Conservation (phyloP, 306 rosid genomes). For the Cucurbita argyrosperma region DNA sequence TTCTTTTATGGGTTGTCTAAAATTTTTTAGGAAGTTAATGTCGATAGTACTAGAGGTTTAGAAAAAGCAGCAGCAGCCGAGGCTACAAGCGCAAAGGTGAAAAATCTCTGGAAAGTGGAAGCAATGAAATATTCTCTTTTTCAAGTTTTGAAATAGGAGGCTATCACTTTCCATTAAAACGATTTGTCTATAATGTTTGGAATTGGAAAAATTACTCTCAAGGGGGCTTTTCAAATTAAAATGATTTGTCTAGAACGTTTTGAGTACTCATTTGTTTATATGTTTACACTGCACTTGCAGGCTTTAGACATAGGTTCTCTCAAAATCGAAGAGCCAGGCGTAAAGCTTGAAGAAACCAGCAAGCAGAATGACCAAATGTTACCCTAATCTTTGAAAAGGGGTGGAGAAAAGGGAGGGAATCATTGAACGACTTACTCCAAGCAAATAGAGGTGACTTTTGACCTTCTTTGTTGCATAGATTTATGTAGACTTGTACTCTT, state of each 20-base stretch:
- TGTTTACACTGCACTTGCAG: constrained; percentile 27
- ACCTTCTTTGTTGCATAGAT: constrained; percentile 1
- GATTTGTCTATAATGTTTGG: not conserved
- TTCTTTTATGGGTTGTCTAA: not conserved
- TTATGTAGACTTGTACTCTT: not conserved
- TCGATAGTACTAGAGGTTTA: constrained; percentile 29
- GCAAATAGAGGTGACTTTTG: constrained; percentile 7
- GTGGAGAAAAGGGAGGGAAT: not conserved
- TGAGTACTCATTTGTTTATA: not conserved
- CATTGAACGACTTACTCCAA: not conserved
- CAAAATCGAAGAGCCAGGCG: constrained; percentile 31
- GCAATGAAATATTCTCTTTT: not conserved
- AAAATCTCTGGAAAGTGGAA: not conserved
- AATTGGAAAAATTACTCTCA: not conserved
- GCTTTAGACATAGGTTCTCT: constrained; percentile 41
- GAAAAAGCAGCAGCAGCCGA: constrained; percentile 37
- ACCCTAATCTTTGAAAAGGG: not conserved
- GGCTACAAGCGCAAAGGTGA: constrained; percentile 40
- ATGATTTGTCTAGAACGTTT: not conserved
- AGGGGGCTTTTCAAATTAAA: too few species aligned
- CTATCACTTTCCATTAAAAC: not conserved
- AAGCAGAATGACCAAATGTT: constrained; percentile 41
- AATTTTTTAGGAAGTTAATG: constrained; percentile 23
- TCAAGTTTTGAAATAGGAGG: not conserved
- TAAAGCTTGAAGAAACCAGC: constrained; percentile 43